phyloP scores from a whole-genome alignment of 768 basidiomycete species.

The Chlorophyllum brunneum region DNA sequence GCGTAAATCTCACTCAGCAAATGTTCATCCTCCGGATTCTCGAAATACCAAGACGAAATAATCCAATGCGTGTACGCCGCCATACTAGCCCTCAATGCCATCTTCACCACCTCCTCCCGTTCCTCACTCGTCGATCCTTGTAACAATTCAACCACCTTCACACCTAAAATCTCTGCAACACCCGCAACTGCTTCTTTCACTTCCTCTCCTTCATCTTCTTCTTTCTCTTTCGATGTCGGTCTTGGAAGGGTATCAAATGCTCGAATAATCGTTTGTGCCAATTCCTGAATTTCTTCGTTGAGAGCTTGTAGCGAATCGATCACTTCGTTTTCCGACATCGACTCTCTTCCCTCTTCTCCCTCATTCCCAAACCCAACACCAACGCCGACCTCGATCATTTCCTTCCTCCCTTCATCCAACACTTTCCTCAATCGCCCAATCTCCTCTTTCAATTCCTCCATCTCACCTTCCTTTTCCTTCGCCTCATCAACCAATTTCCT shows the following conservation, averaged over 20 bases:
- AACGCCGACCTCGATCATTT: not conserved
- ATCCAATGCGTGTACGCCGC: slow-evolving; percentile 47
- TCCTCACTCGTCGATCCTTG: slow-evolving; percentile 19
- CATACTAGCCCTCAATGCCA: slow-evolving; percentile 43
- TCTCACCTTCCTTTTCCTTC: slow-evolving; percentile 1
- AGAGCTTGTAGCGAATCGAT: not conserved
- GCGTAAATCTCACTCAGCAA: slow-evolving; percentile 39
- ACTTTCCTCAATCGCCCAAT: slow-evolving; percentile 1
- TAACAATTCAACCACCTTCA: slow-evolving; percentile 36
- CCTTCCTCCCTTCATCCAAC: not conserved
- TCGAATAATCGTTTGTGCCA: not conserved
- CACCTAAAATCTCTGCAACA: slow-evolving; percentile 29
- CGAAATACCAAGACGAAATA: slow-evolving; percentile 47
- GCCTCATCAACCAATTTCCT: slow-evolving; percentile 7
- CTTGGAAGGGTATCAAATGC: not conserved
- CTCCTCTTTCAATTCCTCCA: slow-evolving; percentile 2
- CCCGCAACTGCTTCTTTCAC: slow-evolving; percentile 23
- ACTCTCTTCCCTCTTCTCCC: not conserved
- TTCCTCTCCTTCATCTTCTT: slow-evolving; percentile 22
- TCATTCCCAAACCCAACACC: not conserved
- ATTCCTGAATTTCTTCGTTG: not conserved
- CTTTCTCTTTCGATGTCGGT: not conserved
- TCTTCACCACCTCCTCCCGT: slow-evolving; percentile 24
- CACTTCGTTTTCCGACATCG: slow-evolving; percentile 2
- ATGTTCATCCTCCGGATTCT: slow-evolving; percentile 43